Percentiles rank a stretch among this genome's conserved stretches.
These are phyloP conservation scores for Pulveroboletus frians DNA, from an alignment of 768 basidiomycete species.

Conservation along the genomic window DNA sequence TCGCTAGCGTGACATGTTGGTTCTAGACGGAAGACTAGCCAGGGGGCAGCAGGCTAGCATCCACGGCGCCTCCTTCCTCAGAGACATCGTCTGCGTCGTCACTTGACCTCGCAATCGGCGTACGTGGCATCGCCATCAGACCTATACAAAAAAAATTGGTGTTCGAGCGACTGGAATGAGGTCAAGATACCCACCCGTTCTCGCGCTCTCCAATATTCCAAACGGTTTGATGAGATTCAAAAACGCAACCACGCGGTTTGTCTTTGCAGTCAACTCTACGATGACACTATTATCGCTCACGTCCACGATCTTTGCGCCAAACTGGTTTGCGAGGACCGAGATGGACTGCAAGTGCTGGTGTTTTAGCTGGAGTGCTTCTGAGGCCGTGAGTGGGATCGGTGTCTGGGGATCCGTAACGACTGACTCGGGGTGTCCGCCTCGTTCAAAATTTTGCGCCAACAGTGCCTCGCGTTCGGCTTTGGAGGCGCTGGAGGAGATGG, in stretches of 20 bases:
- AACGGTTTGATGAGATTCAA: conserved; percentile 88
- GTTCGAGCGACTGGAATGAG: neutral
- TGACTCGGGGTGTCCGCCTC: conserved; percentile 39
- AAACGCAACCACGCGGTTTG: conserved; percentile 87
- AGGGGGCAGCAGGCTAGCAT: conserved; percentile 90
- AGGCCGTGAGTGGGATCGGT: conserved; percentile 57
- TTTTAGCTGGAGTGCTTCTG: conserved; percentile 83
- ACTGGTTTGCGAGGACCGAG: conserved; percentile 76
- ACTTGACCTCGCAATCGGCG: conserved; percentile 63
- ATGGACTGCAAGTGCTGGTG: conserved; percentile 89
- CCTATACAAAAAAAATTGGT: conserved; percentile 40
- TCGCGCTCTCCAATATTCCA: conserved; percentile 90
- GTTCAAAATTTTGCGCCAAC: conserved; percentile 77
- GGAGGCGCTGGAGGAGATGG: conserved; percentile 27
- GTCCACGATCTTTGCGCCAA: conserved; percentile 90
- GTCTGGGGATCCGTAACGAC: conserved; percentile 12
- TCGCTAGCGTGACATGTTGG: no score
- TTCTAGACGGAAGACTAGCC: conserved; percentile 46
- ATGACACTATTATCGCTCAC: conserved; percentile 93
- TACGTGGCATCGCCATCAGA: conserved; percentile 97
- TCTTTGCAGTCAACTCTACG: conserved; percentile 93
- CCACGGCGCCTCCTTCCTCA: conserved; percentile 59
- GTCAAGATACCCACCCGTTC: conserved; percentile 63
- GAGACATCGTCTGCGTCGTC: conserved; percentile 55
- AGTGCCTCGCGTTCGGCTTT: conserved; percentile 68